Evolutionary conservation across 495 filamentous ascomycete genomes (phyloP).

Genomic region (Tuber borchii): DNA sequence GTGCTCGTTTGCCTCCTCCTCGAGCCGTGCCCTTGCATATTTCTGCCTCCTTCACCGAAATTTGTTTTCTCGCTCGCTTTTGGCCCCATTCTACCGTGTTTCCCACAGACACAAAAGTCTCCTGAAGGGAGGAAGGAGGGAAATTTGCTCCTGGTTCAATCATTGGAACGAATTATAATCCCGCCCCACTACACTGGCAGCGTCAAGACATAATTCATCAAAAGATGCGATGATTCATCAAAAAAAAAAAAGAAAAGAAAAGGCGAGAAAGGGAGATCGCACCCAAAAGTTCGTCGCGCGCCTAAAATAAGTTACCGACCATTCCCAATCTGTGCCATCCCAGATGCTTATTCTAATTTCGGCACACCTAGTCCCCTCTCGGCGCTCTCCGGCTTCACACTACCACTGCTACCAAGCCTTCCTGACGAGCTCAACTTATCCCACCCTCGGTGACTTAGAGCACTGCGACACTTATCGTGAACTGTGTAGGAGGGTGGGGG

Average conservation of each 20-base stretch:
- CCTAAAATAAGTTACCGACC: slow-evolving; percentile 1
- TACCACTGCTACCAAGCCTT: not conserved
- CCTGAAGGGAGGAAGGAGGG: not conserved
- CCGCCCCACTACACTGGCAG: not conserved
- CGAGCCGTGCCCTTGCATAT: not conserved
- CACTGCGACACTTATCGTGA: not conserved
- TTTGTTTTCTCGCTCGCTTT: not conserved
- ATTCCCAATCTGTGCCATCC: not conserved
- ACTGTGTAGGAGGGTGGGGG: not conserved
- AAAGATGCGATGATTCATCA: not conserved
- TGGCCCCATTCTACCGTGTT: not conserved
- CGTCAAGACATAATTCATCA: not conserved
- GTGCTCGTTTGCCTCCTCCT: not conserved
- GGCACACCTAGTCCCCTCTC: not conserved
- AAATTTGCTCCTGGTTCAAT: not conserved
- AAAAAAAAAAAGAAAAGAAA: not conserved
- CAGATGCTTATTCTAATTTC: slow-evolving; percentile 1
- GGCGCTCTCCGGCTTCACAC: not conserved
- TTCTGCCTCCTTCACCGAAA: not conserved
- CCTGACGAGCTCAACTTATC: not conserved
- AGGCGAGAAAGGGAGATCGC: not conserved
- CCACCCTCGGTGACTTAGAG: not conserved
- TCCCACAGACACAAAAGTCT: not conserved
- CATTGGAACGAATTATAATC: not conserved
- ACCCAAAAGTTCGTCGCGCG: not conserved